These are phyloP conservation scores for Candida easanensis DNA, from an alignment of 805 yeast genomes.

Conservation along the genomic window DNA sequence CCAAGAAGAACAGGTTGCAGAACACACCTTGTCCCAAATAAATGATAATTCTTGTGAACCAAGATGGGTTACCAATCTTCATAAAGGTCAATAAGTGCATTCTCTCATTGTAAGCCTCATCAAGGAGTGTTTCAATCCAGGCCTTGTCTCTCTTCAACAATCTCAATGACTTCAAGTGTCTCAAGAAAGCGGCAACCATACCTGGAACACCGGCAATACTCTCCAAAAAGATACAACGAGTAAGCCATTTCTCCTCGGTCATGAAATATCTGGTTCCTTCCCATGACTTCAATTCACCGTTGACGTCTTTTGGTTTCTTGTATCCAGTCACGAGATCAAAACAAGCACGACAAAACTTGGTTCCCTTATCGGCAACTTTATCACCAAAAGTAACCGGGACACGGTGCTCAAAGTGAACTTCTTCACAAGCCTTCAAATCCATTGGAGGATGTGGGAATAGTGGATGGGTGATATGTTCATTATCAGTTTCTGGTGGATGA, in stretches of 20 bases:
- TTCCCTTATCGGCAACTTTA: conserved; percentile 46
- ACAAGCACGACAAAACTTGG: conserved; percentile 41
- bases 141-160: conserved; percentile 64
- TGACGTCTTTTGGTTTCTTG: conserved; percentile 46
- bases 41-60: conserved; percentile 51
- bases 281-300: conserved; percentile 31
- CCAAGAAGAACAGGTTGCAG: conserved; percentile 59
- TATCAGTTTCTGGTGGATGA: not conserved
- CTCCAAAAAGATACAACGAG: conserved; percentile 61
- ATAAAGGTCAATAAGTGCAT: conserved; percentile 73
- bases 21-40: conserved; percentile 70
- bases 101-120: conserved; percentile 76
- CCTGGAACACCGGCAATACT: conserved; percentile 82
- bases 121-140: conserved; percentile 70
- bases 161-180: conserved; percentile 65
- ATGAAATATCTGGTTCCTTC: conserved; percentile 42
- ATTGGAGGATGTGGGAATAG: conserved; percentile 43
- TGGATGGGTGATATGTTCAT: conserved; percentile 7
- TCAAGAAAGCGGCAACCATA: conserved; percentile 67
- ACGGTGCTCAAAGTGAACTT: conserved; percentile 50
- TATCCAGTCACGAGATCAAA: conserved; percentile 68
- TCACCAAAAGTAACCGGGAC: conserved; percentile 47
- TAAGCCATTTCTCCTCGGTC: conserved; percentile 65
- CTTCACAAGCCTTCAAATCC: conserved; percentile 35
- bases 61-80: conserved; percentile 59